Percentiles rank a stretch among this genome's conserved stretches.
Conservation (phyloP, 257 asterid species). For the Capsicum pubescens region DNA sequence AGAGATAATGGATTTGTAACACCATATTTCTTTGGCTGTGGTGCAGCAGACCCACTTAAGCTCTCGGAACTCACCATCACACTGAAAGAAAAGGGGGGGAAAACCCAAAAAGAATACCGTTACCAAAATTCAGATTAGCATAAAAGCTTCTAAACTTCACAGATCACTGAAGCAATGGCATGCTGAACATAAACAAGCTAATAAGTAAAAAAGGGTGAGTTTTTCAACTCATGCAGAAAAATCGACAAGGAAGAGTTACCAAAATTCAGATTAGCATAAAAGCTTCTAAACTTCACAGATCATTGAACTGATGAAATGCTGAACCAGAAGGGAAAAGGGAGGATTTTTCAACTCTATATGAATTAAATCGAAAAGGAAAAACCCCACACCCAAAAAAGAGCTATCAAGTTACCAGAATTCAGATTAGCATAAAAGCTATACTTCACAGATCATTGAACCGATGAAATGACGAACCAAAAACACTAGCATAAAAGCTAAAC, state of each 20-base stretch:
- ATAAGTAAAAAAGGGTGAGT: not conserved
- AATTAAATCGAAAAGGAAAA: not conserved
- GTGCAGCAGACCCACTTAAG: slow-evolving; percentile 9
- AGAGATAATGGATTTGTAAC: slow-evolving; percentile 34
- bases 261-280: too few relatives aligned
- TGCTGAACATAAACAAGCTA: not conserved
- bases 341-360: too few relatives aligned
- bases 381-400: not conserved
- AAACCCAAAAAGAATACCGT: not conserved
- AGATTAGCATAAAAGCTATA: too few relatives aligned
- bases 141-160: not conserved
- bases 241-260: too few relatives aligned
- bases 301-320: too few relatives aligned
- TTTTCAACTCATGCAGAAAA: too few relatives aligned
- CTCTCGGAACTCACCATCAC: slow-evolving; percentile 34
- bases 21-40: slow-evolving; percentile 25
- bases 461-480: too few relatives aligned
- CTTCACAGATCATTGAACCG: too few relatives aligned
- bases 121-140: not conserved
- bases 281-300: too few relatives aligned
- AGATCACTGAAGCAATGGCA: not conserved
- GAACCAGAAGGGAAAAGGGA: too few relatives aligned
- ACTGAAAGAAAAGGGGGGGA: not conserved
- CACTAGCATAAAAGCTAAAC: too few relatives aligned
- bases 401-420: too few relatives aligned